Base-by-base conservation (phyloP, 768 basidiomycete genomes). In the Flagelloscypha sp. region DNA sequence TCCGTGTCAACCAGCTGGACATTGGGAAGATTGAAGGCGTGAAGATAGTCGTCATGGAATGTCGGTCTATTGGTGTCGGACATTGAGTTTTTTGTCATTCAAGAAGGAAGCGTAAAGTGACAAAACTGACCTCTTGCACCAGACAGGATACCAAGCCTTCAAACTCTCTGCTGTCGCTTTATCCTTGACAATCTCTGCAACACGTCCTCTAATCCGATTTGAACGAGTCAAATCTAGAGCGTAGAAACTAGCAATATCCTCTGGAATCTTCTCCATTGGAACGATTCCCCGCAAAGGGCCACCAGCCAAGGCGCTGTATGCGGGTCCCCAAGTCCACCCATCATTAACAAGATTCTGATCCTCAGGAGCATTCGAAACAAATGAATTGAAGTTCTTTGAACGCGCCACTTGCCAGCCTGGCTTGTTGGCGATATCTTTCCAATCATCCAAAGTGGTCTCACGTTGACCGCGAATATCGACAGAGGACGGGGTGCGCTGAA, bases 1-100 rank as follows among this genome's bases (percentile, higher is more conserved):
- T 45, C 44, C 5, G 44, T 48, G 36, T 48, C 47, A 20, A 48
- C 47, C 3, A 48, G 30, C 10, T 23, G 38, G 15, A 48, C 47
- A 17, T 45, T 45, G 0, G 44, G 32, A 5, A 5, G 28, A 13
- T 48, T 48, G 33, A 48, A 48, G 5, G 41, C n/a, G 18, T 35
- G 47, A 4, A 48, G 37, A 15, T 45, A 48, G 12, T 48, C 44
- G 27, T 48, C 47, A 30, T 48, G 47, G 34, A 48, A 48, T 5
- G 41, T 35, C 17, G 44, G 47, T 13, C 47, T n/a, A n/a, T n/a
- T n/a, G n/a, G n/a, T n/a, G n/a, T n/a, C n/a, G n/a, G n/a, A n/a
- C n/a, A n/a, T n/a, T n/a, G n/a, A n/a, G n/a, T n/a, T n/a, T n/a
- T n/a, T n/a, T n/a, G n/a, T n/a, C n/a, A n/a, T n/a, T n/a, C n/a